Evolutionary conservation across 257 asterid species (phyloP), one percentile per base, ranked within the genome.

Genomic region (Ajuga chamaepitys): DNA sequence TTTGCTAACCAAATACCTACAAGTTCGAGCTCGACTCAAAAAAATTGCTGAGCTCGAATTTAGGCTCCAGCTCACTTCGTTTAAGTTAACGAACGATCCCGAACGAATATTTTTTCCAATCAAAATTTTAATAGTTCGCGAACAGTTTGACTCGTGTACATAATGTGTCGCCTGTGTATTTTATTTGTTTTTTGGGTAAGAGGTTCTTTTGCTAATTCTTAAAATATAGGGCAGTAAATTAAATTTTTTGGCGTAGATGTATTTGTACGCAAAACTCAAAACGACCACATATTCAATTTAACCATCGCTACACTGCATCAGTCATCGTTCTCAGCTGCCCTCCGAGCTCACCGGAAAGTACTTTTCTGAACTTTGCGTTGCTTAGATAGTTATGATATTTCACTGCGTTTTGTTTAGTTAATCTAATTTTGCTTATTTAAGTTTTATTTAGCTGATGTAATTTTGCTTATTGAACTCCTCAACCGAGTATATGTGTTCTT

Each of bases 281-380:
- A 6, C 40, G 10, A 35, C 10, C 40, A 35, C 34, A n/a, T n/a
- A n/a, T n/a, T 4, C 20, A 18, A 32, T 8, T 32, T 13, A 62
- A 44, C 54, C 41, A n/a, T 59, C n/a, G 32, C 70, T n/a, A n/a
- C n/a, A n/a, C n/a, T n/a, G n/a, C 22, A 61, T 21, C 58, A 38
- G 50, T 37, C 26, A 34, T 75, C 73, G 53, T 51, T 69, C 64
- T 35, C 68, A 64, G 63, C 66, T 25, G 64, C 16, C 21, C 48
- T 54, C 21, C 22, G 37, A 56, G 35, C 70, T 46, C 21, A 34
- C 9, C 38, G 62, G 40, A 20, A 35, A 40, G 71, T 20, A 34
- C 17, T 60, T 14, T 18, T 56, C 35, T 68, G 6, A 10, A 4
- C 6, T 12, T 32, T 53, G 20, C 17, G 21, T 66, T 56, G 57